Percentiles rank a stretch among this genome's conserved stretches.
Evolutionary conservation across 2,329 filamentous ascomycete genomes (phyloP).

Genomic region (Arthrinium phaeospermum): DNA sequence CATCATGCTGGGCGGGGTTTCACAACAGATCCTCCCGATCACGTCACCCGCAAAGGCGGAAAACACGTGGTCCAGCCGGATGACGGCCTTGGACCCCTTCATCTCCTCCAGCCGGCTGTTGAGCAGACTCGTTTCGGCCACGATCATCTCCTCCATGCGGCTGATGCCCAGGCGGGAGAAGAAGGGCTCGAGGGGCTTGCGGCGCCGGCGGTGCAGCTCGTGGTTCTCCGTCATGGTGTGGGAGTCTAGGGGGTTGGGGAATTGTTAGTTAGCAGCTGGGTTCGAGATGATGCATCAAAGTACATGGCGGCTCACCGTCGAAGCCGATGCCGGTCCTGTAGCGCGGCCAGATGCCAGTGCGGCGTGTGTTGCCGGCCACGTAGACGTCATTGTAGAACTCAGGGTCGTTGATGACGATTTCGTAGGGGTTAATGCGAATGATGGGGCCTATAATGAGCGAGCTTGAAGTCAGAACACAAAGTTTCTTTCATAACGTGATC

Average conservation of each 20-base stretch:
- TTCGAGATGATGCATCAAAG: no score
- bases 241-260: neutral
- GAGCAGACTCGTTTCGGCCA: neutral
- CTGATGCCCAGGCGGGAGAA: slow-evolving; percentile 21
- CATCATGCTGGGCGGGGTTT: no score
- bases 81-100: slow-evolving; percentile 1
- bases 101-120: slow-evolving; percentile 1
- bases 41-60: slow-evolving; percentile 22
- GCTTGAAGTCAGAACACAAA: no score
- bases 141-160: neutral
- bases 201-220: slow-evolving; percentile 21
- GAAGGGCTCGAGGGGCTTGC: slow-evolving; percentile 25
- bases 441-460: neutral
- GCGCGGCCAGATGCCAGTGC: neutral
- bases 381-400: neutral
- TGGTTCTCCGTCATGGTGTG: slow-evolving; percentile 18
- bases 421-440: neutral
- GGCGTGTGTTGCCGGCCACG: neutral
- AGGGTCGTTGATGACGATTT: neutral
- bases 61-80: slow-evolving; percentile 23
- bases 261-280: no score
- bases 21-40: slow-evolving; percentile 8
- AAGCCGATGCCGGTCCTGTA: neutral
- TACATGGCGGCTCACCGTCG: neutral
- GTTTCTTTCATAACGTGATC: no score